Conservation (phyloP, 2,329 filamentous ascomycete genomes). For the Ascosphaera apis region DNA sequence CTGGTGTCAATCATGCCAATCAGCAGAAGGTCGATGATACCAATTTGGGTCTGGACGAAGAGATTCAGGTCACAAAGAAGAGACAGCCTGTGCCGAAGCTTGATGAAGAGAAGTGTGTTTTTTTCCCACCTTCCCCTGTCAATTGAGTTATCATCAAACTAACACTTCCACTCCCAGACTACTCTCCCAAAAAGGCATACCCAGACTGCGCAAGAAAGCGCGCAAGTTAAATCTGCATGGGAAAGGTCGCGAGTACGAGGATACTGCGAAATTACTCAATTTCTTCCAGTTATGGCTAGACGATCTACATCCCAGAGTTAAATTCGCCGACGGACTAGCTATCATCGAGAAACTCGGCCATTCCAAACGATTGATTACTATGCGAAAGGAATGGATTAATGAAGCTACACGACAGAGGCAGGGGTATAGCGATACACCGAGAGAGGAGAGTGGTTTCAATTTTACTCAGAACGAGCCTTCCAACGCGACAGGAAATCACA, state of each 20-base stretch:
- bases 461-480: neutral
- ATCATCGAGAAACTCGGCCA: constrained; percentile 93
- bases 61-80: constrained; percentile 52
- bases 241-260: constrained; percentile 86
- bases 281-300: constrained; percentile 96
- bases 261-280: constrained; percentile 57
- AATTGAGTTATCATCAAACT: neutral
- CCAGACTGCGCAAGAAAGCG: constrained; percentile 50
- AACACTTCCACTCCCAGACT: constrained; percentile 30
- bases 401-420: constrained; percentile 20
- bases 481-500: neutral
- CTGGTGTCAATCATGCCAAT: neutral
- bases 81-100: constrained; percentile 61
- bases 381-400: constrained; percentile 64
- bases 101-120: constrained; percentile 46
- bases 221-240: constrained; percentile 60
- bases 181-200: constrained; percentile 64
- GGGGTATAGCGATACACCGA: neutral
- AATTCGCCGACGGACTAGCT: constrained; percentile 66
- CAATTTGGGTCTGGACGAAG: constrained; percentile 58
- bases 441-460: neutral
- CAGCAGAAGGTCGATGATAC: neutral
- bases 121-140: neutral
- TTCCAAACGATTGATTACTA: constrained; percentile 50
- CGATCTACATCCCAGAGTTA: constrained; percentile 81